Evolutionary conservation across 192 early-diverging fungal genomes (phyloP).

Genomic region (Umbelopsis ramanniana): DNA sequence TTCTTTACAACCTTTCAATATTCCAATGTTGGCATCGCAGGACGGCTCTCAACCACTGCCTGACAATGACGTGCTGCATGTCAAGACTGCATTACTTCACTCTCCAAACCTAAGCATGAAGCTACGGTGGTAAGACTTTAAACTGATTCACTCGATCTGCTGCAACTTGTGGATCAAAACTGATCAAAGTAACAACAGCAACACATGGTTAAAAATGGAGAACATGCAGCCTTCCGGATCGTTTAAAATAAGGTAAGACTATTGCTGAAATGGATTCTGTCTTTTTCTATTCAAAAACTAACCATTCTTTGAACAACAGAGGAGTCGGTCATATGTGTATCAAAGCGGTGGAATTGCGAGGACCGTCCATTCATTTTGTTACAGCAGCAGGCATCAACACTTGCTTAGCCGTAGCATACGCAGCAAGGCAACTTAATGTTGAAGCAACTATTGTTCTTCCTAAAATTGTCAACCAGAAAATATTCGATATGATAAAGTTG

Average conservation of each 20-base stretch:
- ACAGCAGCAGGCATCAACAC: constrained; percentile 69
- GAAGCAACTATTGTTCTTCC: constrained; percentile 65
- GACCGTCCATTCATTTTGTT: constrained; percentile 53
- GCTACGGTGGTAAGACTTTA: background rate
- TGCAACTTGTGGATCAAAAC: background rate
- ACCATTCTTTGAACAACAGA: constrained; percentile 33
- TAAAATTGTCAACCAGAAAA: constrained; percentile 43
- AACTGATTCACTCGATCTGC: background rate
- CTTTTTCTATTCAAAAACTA: background rate
- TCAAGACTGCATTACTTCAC: constrained; percentile 11
- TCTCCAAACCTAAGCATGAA: constrained; percentile 14
- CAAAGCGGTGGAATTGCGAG: constrained; percentile 51
- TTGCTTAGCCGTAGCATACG: constrained; percentile 67
- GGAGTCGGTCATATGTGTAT: constrained; percentile 67
- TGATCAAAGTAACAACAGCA: constrained; percentile 40
- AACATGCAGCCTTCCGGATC: constrained; percentile 78
- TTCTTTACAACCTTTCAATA: background rate
- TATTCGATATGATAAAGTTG: constrained; percentile 59
- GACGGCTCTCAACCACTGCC: constrained; percentile 8
- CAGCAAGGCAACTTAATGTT: constrained; percentile 62
- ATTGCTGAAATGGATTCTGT: background rate
- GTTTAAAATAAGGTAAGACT: constrained; percentile 68
- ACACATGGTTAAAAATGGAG: constrained; percentile 77
- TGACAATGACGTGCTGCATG: constrained; percentile 2
- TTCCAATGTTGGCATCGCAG: constrained; percentile 18